Evolutionary conservation across 2,329 filamentous ascomycete genomes (phyloP).

Genomic region (Fusarium sp.): DNA sequence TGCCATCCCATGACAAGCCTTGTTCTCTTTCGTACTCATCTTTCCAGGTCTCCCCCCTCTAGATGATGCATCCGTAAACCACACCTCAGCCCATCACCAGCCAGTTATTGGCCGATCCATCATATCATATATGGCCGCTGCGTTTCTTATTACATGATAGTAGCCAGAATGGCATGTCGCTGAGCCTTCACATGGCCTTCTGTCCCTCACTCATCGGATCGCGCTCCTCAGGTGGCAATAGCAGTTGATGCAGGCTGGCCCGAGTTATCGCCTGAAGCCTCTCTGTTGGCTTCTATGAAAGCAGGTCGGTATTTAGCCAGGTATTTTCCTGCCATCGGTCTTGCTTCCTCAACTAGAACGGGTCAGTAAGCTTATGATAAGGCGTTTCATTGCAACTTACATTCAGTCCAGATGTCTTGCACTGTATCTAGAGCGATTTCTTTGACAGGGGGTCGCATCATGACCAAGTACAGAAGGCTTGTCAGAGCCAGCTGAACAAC

Average conservation of each 20-base stretch:
- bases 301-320: constrained; percentile 70
- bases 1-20: neutral
- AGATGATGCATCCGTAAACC: constrained; percentile 10
- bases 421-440: constrained; percentile 74
- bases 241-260: constrained; percentile 45
- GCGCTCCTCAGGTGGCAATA: constrained; percentile 48
- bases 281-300: constrained; percentile 57
- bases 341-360: constrained; percentile 69
- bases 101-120: neutral
- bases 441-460: constrained; percentile 75
- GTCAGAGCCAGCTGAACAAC: constrained; percentile 73
- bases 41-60: constrained; percentile 1
- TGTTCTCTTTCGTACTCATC: neutral
- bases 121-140: constrained; percentile 14
- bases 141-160: constrained; percentile 27
- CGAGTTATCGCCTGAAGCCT: constrained; percentile 40
- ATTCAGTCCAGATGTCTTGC: constrained; percentile 75
- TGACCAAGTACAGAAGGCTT: constrained; percentile 74
- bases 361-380: constrained; percentile 32
- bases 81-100: constrained; percentile 6
- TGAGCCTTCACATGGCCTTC: neutral
- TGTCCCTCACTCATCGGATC: constrained; percentile 3
- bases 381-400: constrained; percentile 58
- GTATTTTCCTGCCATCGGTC: constrained; percentile 72
- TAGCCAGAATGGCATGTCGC: neutral